These are phyloP conservation scores for Syncephalis plumigaleata DNA, from an alignment of 371 early-diverging fungal species.

Conservation along the genomic window DNA sequence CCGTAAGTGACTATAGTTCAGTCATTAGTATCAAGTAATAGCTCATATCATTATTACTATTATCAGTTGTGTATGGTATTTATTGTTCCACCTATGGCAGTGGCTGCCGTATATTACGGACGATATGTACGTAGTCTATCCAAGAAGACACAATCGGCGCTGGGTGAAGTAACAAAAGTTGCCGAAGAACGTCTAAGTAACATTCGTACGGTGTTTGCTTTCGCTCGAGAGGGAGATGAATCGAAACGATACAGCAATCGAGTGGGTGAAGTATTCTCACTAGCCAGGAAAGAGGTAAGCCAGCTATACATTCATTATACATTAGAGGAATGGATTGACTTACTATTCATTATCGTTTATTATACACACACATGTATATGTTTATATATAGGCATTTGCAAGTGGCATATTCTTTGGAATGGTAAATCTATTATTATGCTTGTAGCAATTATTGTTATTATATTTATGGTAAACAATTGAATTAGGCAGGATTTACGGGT, in stretches of 20 bases:
- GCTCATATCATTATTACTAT: background rate
- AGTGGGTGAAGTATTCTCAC: conserved; percentile 31
- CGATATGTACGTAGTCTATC: conserved; percentile 44
- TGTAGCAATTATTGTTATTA: background rate
- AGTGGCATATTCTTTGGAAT: conserved; percentile 59
- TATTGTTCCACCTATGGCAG: conserved; percentile 57
- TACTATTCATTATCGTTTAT: too few relatives aligned
- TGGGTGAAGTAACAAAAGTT: conserved; percentile 52
- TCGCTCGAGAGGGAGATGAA: conserved; percentile 44
- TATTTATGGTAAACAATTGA: background rate
- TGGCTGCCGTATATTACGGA: conserved; percentile 55
- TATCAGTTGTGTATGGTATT: conserved; percentile 36
- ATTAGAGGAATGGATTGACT: too few relatives aligned
- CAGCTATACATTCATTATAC: too few relatives aligned
- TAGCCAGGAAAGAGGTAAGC: conserved; percentile 38
- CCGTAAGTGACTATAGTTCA: background rate
- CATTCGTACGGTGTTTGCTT: conserved; percentile 63
- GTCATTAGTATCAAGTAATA: background rate
- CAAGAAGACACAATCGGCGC: conserved; percentile 43
- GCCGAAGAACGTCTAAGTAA: conserved; percentile 53
- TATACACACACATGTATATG: too few relatives aligned
- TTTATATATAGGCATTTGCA: conserved; percentile 17
- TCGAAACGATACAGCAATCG: conserved; percentile 25
- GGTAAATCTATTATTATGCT: background rate
- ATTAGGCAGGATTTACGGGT: conserved; percentile 43